A percentile compares a stretch with the other conserved stretches of the same genome.
phyloP scores from a whole-genome alignment of 805 yeast species.

The Wickerhamomyces mucosus region DNA sequence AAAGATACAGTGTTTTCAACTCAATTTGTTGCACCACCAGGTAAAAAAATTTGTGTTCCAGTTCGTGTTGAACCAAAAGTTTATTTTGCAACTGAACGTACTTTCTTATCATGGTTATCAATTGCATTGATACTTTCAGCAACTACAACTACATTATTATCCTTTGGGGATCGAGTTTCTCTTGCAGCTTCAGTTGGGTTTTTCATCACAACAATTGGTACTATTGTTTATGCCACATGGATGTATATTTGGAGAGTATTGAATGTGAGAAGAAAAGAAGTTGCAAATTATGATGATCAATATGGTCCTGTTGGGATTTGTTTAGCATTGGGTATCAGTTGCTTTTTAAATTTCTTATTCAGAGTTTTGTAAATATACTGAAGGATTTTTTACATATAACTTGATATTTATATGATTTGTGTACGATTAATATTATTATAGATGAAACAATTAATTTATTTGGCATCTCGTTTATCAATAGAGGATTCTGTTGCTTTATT shows the following conservation, averaged over 20 bases:
- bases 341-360: slow-evolving; percentile 48
- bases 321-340: slow-evolving; percentile 59
- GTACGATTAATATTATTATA: too few species aligned
- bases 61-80: slow-evolving; percentile 97
- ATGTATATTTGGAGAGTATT: slow-evolving; percentile 75
- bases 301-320: slow-evolving; percentile 84
- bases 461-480: too few species aligned
- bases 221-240: slow-evolving; percentile 62
- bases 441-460: too few species aligned
- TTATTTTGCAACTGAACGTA: slow-evolving; percentile 97
- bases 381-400: too few species aligned
- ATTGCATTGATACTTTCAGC: slow-evolving; percentile 83
- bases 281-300: slow-evolving; percentile 78
- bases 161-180: slow-evolving; percentile 71
- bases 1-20: slow-evolving; percentile 55
- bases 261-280: slow-evolving; percentile 73
- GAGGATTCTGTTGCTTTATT: too few species aligned
- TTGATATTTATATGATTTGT: too few species aligned
- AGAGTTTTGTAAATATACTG: slow-evolving; percentile 16
- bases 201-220: slow-evolving; percentile 67
- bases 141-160: slow-evolving; percentile 77
- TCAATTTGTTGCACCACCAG: slow-evolving; percentile 66
- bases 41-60: slow-evolving; percentile 84
- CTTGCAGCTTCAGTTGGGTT: slow-evolving; percentile 81
- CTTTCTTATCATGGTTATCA: slow-evolving; percentile 88